A percentile compares a stretch with the other conserved stretches of the same genome.
Conservation (phyloP, 2,329 filamentous ascomycete genomes). For the Fusarium sp. region DNA sequence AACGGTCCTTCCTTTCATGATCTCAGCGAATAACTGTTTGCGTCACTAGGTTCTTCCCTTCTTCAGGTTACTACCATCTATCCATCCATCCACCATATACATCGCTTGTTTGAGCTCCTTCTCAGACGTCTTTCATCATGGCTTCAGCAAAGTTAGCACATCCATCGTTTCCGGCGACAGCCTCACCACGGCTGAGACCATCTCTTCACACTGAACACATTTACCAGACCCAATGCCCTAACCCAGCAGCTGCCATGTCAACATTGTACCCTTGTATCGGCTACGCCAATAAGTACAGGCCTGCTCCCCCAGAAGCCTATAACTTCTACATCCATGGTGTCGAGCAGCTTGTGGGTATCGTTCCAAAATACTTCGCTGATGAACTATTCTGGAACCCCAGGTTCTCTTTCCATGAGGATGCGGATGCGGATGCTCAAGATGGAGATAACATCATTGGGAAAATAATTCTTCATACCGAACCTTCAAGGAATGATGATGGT, state of each 20-base stretch:
- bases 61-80: neutral
- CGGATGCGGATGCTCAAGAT: neutral
- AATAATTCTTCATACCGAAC: slow-evolving; percentile 18
- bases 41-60: neutral
- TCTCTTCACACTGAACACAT: slow-evolving; percentile 12
- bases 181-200: slow-evolving; percentile 14
- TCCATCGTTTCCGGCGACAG: slow-evolving; percentile 16
- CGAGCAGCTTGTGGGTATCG: slow-evolving; percentile 37
- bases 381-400: neutral
- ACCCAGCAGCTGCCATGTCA: slow-evolving; percentile 3
- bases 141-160: slow-evolving; percentile 32
- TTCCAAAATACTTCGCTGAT: slow-evolving; percentile 21
- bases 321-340: slow-evolving; percentile 35
- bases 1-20: slow-evolving; percentile 3
- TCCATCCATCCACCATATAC: neutral
- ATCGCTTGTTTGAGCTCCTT: neutral
- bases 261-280: slow-evolving; percentile 36
- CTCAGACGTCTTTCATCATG: slow-evolving; percentile 15
- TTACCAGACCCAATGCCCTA: slow-evolving; percentile 3
- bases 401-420: neutral
- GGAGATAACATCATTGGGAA: neutral
- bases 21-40: slow-evolving; percentile 10
- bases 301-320: slow-evolving; percentile 17
- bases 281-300: slow-evolving; percentile 37
- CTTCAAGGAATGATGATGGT: neutral